These are phyloP conservation scores for Pseudogymnoascus sp. DNA, from an alignment of 2,329 filamentous ascomycete genomes.

Conservation along the genomic window DNA sequence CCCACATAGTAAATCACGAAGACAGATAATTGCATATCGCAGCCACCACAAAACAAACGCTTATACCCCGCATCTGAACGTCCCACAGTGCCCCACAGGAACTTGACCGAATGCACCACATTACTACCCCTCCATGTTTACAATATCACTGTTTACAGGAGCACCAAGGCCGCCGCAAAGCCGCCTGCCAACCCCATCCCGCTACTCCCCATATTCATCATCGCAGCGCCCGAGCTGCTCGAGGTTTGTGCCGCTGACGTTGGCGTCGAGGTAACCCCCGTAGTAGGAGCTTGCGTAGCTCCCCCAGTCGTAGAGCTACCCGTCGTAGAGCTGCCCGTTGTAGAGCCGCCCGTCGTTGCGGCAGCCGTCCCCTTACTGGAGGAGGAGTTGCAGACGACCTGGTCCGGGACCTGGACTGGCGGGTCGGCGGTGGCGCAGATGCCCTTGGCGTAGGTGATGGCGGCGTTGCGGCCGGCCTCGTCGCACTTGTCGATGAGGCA, in stretches of 20 bases:
- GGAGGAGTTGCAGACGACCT: slow-evolving; percentile 1
- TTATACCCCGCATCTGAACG: background rate
- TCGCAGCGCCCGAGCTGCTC: background rate
- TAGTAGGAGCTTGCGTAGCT: slow-evolving; percentile 1
- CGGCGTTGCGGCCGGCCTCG: slow-evolving; percentile 31
- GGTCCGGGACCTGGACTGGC: slow-evolving; percentile 21
- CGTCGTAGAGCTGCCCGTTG: background rate
- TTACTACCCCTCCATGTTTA: background rate
- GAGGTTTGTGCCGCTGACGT: background rate
- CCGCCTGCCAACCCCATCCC: background rate
- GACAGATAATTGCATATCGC: background rate
- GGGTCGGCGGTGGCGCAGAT: slow-evolving; percentile 29
- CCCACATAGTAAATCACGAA: background rate
- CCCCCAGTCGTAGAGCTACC: background rate
- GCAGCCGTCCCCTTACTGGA: background rate
- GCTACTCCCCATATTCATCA: background rate
- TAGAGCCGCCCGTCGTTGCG: background rate
- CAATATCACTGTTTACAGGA: background rate
- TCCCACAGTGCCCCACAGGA: background rate
- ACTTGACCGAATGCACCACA: background rate
- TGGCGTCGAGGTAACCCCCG: background rate
- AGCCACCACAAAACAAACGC: background rate
- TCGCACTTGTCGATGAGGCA: slow-evolving; percentile 41
- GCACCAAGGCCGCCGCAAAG: background rate
- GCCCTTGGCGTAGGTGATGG: slow-evolving; percentile 28